Percentiles rank a stretch among this genome's conserved stretches.
Conservation (phyloP, 2,329 filamentous ascomycete genomes). For the Fusarium sp. region DNA sequence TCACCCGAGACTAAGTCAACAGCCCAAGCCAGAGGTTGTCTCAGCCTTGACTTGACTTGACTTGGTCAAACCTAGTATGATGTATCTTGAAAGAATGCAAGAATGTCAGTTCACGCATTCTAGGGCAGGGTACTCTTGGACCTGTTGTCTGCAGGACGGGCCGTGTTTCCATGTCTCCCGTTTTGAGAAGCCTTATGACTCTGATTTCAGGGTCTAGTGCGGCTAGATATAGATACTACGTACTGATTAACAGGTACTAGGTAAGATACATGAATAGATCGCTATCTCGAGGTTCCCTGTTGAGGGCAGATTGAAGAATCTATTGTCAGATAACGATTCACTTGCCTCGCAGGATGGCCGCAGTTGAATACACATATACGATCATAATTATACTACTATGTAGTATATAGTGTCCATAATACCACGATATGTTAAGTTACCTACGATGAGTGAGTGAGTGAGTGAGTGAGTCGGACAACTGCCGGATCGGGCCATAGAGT, state of each 20-base stretch:
- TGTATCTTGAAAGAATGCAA: background rate
- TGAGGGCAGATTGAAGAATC: background rate
- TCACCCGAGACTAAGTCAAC: conserved; percentile 14
- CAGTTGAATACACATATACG: background rate
- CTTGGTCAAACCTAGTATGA: conserved; percentile 1
- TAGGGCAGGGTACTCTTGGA: conserved; percentile 9
- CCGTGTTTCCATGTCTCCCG: conserved; percentile 27
- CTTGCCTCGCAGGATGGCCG: background rate
- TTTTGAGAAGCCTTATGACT: background rate
- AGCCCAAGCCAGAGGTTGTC: conserved; percentile 7
- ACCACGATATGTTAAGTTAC: background rate
- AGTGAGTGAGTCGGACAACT: conserved; percentile 2
- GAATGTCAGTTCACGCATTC: conserved; percentile 19
- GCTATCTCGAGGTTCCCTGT: background rate
- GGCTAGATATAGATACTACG: background rate
- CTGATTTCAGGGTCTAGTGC: background rate
- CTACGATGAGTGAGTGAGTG: no score
- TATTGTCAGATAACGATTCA: background rate
- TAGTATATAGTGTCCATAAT: background rate
- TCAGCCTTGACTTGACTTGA: conserved; percentile 12
- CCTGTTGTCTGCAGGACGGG: conserved; percentile 24
- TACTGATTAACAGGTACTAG: background rate
- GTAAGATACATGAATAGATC: background rate
- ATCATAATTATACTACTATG: background rate
- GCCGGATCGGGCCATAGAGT: conserved; percentile 25